Evolutionary conservation across 2,329 filamentous ascomycete species (phyloP), one percentile per base, ranked within the genome.

Genomic region (Aspergillus ustus): DNA sequence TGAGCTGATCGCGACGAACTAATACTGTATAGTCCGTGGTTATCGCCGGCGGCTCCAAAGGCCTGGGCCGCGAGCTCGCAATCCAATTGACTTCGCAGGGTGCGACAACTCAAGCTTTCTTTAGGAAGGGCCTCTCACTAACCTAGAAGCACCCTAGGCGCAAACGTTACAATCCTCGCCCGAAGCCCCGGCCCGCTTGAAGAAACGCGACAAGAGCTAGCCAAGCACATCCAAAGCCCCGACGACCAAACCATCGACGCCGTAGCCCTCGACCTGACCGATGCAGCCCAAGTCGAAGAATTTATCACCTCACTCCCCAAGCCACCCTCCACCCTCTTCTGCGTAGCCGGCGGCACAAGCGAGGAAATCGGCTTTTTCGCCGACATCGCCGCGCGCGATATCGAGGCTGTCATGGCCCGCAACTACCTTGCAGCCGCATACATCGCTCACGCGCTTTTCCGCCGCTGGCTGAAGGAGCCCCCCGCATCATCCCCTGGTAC

Each of bases 291-390:
- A 7, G 56, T 58, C 13, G 31, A 58, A 22, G 44, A 37, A 7
- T 57, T 34, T 49, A 59, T 59, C 51, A 7, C 51, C 8, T 17
- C 43, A n/a, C 57, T 54, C 2, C 4, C 25, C 2, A n/a, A 40
- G 19, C 40, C 57, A 28, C 62, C 64, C 15, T 52, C 59, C 45
- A 54, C 60, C 40, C 65, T 68, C 20, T 59, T 66, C 48, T 68
- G 66, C 52, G 56, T 59, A 15, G 66, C 66, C 3, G 67, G 67
- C 19, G 65, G 67, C 7, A 61, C 61, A 0, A 45, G 61, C 22
- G 56, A 53, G 8, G 58, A 69, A 48, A 28, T 67, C 2, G 67
- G 67, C 8, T 66, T 67, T 43, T 62, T 69, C 15, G 63, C 60
- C 20, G 62, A 66, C 46, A 65, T 67, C 17, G 28, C 61, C 4